Evolutionary conservation across 257 asterid species (phyloP).

Genomic region (Fraxinus excelsior): DNA sequence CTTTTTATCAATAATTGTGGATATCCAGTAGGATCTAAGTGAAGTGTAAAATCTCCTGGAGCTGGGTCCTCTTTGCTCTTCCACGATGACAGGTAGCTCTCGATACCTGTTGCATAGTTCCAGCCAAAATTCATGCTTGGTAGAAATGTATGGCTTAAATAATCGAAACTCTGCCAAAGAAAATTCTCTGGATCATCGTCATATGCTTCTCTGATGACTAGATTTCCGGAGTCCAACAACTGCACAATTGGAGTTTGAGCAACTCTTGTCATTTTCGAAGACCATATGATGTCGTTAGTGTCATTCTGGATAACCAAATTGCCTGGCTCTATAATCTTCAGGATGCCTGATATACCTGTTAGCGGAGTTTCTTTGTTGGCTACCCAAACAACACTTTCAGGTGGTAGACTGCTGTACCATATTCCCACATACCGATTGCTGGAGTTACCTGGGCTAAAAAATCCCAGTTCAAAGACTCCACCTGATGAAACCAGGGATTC

Average conservation of each 20-base stretch:
- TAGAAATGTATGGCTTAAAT: slow-evolving; percentile 41
- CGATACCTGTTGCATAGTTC: slow-evolving; percentile 31
- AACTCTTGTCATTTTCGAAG: not conserved
- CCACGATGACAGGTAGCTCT: slow-evolving; percentile 46
- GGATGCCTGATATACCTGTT: not conserved
- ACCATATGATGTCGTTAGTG: not conserved
- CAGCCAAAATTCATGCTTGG: slow-evolving; percentile 46
- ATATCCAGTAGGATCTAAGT: slow-evolving; percentile 34
- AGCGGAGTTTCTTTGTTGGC: not conserved
- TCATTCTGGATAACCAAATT: not conserved
- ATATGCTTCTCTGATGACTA: not conserved
- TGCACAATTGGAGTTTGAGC: not conserved
- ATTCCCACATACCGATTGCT: not conserved
- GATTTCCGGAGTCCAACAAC: not conserved
- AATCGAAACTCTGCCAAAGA: slow-evolving; percentile 55
- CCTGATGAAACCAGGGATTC: not conserved
- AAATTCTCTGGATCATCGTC: slow-evolving; percentile 32
- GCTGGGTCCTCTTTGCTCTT: slow-evolving; percentile 42
- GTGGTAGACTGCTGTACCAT: not conserved
- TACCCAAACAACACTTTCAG: not conserved
- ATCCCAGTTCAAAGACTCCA: not conserved
- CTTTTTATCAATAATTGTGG: slow-evolving; percentile 26
- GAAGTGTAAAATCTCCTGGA: slow-evolving; percentile 28
- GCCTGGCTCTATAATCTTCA: not conserved
- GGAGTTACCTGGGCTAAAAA: not conserved